These are phyloP conservation scores for Colletotrichum tabaci DNA, from an alignment of 2,329 filamentous ascomycete species.

Conservation along the genomic window DNA sequence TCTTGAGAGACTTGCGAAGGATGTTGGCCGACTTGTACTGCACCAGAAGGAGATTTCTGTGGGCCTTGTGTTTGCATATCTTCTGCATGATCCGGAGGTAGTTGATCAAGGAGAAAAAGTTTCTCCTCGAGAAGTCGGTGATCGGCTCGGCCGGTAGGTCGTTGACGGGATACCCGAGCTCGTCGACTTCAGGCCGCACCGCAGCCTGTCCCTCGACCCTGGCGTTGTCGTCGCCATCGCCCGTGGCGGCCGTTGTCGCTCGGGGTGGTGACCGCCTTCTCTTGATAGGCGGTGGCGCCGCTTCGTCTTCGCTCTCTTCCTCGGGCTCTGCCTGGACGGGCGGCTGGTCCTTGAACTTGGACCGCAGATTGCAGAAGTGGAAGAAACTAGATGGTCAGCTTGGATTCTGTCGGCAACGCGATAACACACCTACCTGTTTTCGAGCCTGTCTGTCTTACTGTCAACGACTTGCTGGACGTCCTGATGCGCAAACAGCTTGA, in stretches of 20 bases:
- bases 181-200: constrained; percentile 79
- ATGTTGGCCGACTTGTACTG: constrained; percentile 96
- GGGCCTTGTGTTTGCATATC: constrained; percentile 94
- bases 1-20: constrained; percentile 90
- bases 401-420: constrained; percentile 41
- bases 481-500: constrained; percentile 95
- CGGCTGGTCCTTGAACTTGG: constrained; percentile 59
- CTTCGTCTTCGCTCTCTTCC: constrained; percentile 77
- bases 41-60: constrained; percentile 93
- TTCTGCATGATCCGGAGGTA: constrained; percentile 97
- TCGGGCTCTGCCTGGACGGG: constrained; percentile 45
- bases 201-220: constrained; percentile 54
- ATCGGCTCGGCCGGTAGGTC: constrained; percentile 82
- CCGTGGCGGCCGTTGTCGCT: constrained; percentile 46
- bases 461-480: constrained; percentile 93
- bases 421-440: constrained; percentile 75
- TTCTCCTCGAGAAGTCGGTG: constrained; percentile 91
- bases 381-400: constrained; percentile 77
- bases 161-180: constrained; percentile 85
- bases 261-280: constrained; percentile 65
- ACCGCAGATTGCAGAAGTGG: constrained; percentile 85
- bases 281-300: constrained; percentile 87
- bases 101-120: constrained; percentile 96
- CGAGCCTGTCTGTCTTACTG: constrained; percentile 84
- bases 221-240: constrained; percentile 45